phyloP scores from a whole-genome alignment of 2,329 filamentous ascomycete genomes.

The Cercospora sp. region DNA sequence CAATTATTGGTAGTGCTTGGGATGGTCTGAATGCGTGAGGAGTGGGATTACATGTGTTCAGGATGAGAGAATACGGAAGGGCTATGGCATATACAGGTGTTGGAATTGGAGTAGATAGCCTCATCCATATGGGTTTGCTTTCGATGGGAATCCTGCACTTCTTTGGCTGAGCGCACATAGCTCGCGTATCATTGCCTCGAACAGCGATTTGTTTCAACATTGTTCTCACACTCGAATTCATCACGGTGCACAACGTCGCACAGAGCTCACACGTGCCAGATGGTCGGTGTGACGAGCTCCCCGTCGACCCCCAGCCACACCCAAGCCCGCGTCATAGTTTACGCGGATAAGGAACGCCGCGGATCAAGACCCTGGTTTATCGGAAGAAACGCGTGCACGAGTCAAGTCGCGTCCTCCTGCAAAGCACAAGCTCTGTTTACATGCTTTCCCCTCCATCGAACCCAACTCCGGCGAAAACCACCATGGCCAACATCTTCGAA shows the following conservation, averaged over 20 bases:
- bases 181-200: not conserved
- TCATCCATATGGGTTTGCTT: not conserved
- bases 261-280: not conserved
- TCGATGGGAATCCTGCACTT: not conserved
- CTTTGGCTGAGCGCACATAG: not conserved
- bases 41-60: not conserved
- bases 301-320: not conserved
- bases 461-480: not conserved
- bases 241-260: not conserved
- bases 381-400: not conserved
- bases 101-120: not conserved
- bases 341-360: not conserved
- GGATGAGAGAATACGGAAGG: not conserved
- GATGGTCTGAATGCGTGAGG: not conserved
- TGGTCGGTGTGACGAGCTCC: conserved; percentile 1
- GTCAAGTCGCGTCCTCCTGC: not conserved
- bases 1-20: not conserved
- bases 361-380: not conserved
- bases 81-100: not conserved
- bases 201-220: not conserved
- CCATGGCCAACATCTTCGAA: conserved; percentile 34
- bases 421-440: conserved; percentile 8
- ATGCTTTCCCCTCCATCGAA: not conserved
- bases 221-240: not conserved
- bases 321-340: not conserved